Percentiles rank a stretch among this genome's conserved stretches.
phyloP scores from a whole-genome alignment of 441 rosid species.

The Populus hybrid region DNA sequence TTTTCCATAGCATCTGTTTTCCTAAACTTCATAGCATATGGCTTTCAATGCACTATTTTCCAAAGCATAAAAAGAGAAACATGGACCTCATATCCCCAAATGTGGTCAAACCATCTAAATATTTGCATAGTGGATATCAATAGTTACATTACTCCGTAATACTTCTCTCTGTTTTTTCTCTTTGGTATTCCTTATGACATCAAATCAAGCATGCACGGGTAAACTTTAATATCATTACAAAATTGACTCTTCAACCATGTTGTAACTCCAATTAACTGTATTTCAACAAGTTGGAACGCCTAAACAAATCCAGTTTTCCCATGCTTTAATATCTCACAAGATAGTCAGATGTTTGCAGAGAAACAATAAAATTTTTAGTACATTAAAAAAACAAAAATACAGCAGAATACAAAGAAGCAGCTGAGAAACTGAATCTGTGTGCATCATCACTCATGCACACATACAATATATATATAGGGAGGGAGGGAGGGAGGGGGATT shows the following conservation, averaged over 20 bases:
- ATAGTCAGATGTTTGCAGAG: neutral
- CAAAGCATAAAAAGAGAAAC: neutral
- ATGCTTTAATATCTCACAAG: neutral
- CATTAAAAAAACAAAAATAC: conserved; percentile 1
- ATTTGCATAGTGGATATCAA: neutral
- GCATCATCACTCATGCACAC: neutral
- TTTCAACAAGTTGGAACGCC: neutral
- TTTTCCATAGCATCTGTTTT: neutral
- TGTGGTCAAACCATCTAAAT: neutral
- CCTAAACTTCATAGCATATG: neutral
- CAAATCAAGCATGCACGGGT: neutral
- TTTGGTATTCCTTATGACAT: neutral
- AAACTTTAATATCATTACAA: neutral
- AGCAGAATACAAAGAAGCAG: neutral
- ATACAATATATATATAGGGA: neutral
- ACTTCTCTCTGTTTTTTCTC: neutral
- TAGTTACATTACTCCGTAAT: neutral
- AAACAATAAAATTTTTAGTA: neutral
- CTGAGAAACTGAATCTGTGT: neutral
- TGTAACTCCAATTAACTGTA: neutral
- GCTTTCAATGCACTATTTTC: neutral
- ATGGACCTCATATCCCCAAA: neutral
- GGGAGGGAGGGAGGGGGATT: neutral
- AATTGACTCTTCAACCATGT: neutral
- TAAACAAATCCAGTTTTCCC: neutral